These are phyloP conservation scores for Bimuria novae-zelandiae DNA, from an alignment of 2,329 filamentous ascomycete genomes.

Conservation along the genomic window DNA sequence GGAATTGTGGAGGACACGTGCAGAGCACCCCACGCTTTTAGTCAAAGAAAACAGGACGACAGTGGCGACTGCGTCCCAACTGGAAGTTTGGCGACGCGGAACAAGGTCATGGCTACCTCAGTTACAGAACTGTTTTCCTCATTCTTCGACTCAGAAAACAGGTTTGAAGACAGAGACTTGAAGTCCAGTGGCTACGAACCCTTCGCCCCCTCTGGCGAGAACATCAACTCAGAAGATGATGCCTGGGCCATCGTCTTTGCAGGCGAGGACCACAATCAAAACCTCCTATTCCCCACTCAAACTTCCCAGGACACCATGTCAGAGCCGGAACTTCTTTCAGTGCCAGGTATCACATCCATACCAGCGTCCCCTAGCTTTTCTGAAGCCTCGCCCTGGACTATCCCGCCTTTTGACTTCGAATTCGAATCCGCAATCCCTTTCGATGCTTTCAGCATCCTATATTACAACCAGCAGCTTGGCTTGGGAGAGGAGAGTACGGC, in stretches of 20 bases:
- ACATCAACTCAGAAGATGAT: background rate
- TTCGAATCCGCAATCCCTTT: background rate
- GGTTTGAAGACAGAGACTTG: background rate
- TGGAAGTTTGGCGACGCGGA: too few relatives aligned
- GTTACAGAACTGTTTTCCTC: too few relatives aligned
- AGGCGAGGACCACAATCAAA: background rate
- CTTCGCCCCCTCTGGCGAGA: background rate
- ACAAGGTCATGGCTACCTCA: too few relatives aligned
- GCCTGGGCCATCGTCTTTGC: conserved; percentile 10
- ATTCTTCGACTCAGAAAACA: background rate
- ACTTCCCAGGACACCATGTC: background rate
- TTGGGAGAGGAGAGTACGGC: background rate
- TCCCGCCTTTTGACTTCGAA: background rate
- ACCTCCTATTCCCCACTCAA: background rate
- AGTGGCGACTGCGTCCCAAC: too few relatives aligned
- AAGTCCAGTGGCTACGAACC: background rate
- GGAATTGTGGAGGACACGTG: background rate
- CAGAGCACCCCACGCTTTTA: background rate
- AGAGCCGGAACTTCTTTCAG: background rate
- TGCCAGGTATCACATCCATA: background rate
- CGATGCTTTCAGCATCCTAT: too few relatives aligned
- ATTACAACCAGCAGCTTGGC: too few relatives aligned
- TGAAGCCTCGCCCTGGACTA: background rate
- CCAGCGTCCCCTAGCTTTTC: background rate
- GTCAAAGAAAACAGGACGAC: background rate